phyloP scores from a whole-genome alignment of 176 grass and related monocot genomes.

The Chloris gayana region DNA sequence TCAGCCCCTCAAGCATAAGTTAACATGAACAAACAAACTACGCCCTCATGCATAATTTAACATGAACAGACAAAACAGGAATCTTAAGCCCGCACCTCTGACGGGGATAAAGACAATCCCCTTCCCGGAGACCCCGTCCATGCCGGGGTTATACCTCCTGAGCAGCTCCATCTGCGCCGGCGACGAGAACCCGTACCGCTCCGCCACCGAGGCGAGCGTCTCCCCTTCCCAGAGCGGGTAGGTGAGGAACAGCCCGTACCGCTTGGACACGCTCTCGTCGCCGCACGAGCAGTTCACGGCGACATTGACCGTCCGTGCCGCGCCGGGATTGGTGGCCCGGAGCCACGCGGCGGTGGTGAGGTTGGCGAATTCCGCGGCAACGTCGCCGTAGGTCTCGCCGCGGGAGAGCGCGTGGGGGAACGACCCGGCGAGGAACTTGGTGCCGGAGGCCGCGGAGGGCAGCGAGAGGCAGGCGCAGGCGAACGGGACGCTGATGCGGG shows the following conservation, averaged over 20 bases:
- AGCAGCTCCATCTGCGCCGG: slow-evolving; percentile 43
- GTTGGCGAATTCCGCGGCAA: slow-evolving; percentile 44
- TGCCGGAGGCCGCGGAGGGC: slow-evolving; percentile 1
- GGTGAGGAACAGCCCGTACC: slow-evolving; percentile 68
- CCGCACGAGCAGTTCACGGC: slow-evolving; percentile 78
- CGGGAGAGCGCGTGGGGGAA: slow-evolving; percentile 28
- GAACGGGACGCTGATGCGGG: slow-evolving; percentile 52
- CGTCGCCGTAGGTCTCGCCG: slow-evolving; percentile 35
- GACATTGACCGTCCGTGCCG: slow-evolving; percentile 44
- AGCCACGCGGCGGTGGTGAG: slow-evolving; percentile 58
- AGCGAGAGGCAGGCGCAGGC: slow-evolving; percentile 54
- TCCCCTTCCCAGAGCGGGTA: slow-evolving; percentile 63
- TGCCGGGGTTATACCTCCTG: slow-evolving; percentile 51
- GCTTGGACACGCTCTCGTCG: slow-evolving; percentile 43
- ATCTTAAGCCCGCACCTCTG: slow-evolving; percentile 40
- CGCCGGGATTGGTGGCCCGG: slow-evolving; percentile 37
- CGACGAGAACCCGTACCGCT: slow-evolving; percentile 41
- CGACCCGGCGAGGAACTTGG: slow-evolving; percentile 55
- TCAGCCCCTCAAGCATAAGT: too few species aligned
- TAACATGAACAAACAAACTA: not conserved
- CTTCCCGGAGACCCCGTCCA: slow-evolving; percentile 45
- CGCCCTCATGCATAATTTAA: not conserved
- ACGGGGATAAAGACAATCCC: slow-evolving; percentile 61
- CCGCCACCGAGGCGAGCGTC: slow-evolving; percentile 47
- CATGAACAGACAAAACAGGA: not conserved